These are phyloP conservation scores for Fonsecaea erecta DNA, from an alignment of 2,329 filamentous ascomycete species.

Conservation along the genomic window DNA sequence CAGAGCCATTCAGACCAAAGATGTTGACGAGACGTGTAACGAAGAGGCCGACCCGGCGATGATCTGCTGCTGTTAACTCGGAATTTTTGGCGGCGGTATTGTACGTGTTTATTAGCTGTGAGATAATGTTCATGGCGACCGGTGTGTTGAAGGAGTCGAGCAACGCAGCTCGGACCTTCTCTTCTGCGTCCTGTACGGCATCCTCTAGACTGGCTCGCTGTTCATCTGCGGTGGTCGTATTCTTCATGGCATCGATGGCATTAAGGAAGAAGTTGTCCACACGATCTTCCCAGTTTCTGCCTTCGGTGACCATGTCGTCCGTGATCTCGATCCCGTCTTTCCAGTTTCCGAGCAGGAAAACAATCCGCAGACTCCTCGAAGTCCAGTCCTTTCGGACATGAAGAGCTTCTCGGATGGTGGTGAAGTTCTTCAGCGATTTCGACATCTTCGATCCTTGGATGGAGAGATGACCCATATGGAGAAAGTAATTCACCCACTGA, in stretches of 20 bases:
- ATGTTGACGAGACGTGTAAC: constrained; percentile 82
- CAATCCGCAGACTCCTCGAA: constrained; percentile 76
- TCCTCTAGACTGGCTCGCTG: constrained; percentile 43
- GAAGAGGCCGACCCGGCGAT: constrained; percentile 69
- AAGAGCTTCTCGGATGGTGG: constrained; percentile 85
- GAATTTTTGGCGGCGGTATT: constrained; percentile 59
- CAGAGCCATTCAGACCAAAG: constrained; percentile 69
- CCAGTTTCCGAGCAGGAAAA: constrained; percentile 88
- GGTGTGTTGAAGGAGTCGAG: constrained; percentile 88
- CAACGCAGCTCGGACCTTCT: constrained; percentile 67
- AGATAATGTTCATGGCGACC: constrained; percentile 75
- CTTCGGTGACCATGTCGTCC: constrained; percentile 75
- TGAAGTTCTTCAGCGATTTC: constrained; percentile 94
- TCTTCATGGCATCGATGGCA: constrained; percentile 50
- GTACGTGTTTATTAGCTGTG: constrained; percentile 75
- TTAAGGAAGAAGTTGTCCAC: constrained; percentile 69
- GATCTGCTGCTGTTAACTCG: constrained; percentile 52
- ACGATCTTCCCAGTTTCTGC: constrained; percentile 78
- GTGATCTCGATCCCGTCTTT: constrained; percentile 91
- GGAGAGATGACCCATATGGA: constrained; percentile 91
- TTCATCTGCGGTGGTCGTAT: constrained; percentile 51
- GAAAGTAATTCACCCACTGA: constrained; percentile 93
- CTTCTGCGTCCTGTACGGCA: constrained; percentile 60
- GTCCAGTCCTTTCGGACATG: constrained; percentile 69
- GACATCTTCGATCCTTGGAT: constrained; percentile 95